phyloP scores from a whole-genome alignment of 306 rosid genomes.

The Cicer cuneatum region DNA sequence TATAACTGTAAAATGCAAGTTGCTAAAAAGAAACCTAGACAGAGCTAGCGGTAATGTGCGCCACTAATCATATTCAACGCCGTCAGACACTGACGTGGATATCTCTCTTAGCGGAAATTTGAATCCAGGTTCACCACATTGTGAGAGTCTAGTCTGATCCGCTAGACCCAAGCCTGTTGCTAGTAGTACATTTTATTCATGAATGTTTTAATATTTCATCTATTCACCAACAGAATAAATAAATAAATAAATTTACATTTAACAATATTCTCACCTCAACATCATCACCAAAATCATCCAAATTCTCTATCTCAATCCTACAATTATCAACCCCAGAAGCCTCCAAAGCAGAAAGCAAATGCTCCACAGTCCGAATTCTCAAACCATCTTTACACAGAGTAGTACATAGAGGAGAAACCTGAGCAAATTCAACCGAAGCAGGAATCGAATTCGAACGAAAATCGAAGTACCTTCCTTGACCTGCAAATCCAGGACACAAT shows the following conservation, averaged over 20 bases:
- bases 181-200: too few relatives aligned
- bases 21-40: too few relatives aligned
- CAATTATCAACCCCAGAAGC: conserved; percentile 90
- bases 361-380: conserved; percentile 80
- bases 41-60: too few relatives aligned
- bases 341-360: conserved; percentile 91
- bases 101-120: too few relatives aligned
- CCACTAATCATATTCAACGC: too few relatives aligned
- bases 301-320: conserved; percentile 64
- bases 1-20: too few relatives aligned
- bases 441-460: conserved; percentile 60
- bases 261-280: conserved; percentile 59
- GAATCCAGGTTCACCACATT: too few relatives aligned
- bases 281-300: conserved; percentile 53
- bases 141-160: too few relatives aligned
- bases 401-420: conserved; percentile 80
- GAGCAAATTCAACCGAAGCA: conserved; percentile 64
- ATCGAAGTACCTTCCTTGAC: conserved; percentile 77
- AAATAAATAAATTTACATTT: conserved; percentile 4
- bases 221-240: neutral
- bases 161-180: too few relatives aligned
- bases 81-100: too few relatives aligned
- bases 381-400: conserved; percentile 69
- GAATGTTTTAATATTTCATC: too few relatives aligned
- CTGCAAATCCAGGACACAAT: conserved; percentile 72